phyloP scores from a whole-genome alignment of 306 rosid species.

The Pterocarpus santalinus region DNA sequence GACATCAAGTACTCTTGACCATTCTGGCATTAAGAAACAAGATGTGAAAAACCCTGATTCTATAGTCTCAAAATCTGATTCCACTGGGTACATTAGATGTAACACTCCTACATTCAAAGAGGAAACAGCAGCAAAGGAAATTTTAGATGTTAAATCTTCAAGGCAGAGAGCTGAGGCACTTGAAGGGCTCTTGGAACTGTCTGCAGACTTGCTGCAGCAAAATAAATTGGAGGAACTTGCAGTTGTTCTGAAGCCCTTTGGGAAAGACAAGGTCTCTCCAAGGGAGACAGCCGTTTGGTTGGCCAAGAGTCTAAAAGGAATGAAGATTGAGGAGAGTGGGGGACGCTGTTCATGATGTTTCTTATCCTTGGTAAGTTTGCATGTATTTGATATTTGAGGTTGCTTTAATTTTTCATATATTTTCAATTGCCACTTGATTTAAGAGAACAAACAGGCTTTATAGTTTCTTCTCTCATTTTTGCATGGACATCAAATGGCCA shows the following conservation, averaged over 20 bases:
- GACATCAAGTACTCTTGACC: slow-evolving; percentile 57
- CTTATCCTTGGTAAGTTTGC: slow-evolving; percentile 46
- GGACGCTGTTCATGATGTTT: slow-evolving; percentile 59
- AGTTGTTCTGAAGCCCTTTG: slow-evolving; percentile 88
- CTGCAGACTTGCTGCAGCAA: slow-evolving; percentile 86
- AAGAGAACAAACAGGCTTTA: slow-evolving; percentile 45
- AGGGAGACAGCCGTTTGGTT: slow-evolving; percentile 98
- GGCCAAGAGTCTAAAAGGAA: slow-evolving; percentile 92
- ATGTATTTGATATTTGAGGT: slow-evolving; percentile 39
- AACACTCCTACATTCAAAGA: slow-evolving; percentile 54
- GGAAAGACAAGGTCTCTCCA: slow-evolving; percentile 91
- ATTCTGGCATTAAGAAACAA: slow-evolving; percentile 51
- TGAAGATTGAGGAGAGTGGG: slow-evolving; percentile 75
- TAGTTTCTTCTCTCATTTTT: slow-evolving; percentile 36
- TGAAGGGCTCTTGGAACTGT: slow-evolving; percentile 88
- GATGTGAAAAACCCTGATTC: slow-evolving; percentile 53
- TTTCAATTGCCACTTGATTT: slow-evolving; percentile 53
- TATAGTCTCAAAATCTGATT: slow-evolving; percentile 51
- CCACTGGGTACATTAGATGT: slow-evolving; percentile 52
- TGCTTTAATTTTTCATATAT: slow-evolving; percentile 39
- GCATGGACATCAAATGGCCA: slow-evolving; percentile 9
- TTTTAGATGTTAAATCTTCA: slow-evolving; percentile 79
- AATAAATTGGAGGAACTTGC: slow-evolving; percentile 86
- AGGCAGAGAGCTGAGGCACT: slow-evolving; percentile 97
- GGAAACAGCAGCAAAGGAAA: slow-evolving; percentile 66